Conservation (phyloP, 2,329 filamentous ascomycete genomes). For the Acarospora socialis region DNA sequence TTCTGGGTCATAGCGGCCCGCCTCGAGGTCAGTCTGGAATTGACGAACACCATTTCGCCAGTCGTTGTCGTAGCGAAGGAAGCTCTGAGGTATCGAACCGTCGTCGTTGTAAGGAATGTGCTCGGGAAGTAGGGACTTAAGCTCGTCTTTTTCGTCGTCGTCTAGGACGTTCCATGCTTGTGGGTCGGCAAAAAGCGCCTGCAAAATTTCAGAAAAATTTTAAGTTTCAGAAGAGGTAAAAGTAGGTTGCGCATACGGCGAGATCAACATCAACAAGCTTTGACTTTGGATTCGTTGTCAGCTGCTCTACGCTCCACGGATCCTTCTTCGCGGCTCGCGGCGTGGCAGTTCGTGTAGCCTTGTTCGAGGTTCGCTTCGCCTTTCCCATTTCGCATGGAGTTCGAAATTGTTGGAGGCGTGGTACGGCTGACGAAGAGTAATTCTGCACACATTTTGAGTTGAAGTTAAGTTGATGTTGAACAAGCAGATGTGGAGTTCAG, state of each 20-base stretch:
- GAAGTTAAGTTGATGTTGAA: too few relatives aligned
- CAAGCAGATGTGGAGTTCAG: too few relatives aligned
- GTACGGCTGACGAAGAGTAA: too few relatives aligned
- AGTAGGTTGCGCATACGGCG: too few relatives aligned
- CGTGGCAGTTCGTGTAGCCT: conserved; percentile 18
- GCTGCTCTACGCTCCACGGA: conserved; percentile 25
- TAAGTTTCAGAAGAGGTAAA: background rate
- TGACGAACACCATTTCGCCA: conserved; percentile 39
- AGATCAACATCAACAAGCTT: conserved; percentile 24
- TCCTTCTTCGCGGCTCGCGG: conserved; percentile 23
- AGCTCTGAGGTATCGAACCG: conserved; percentile 23
- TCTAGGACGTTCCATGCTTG: conserved; percentile 29
- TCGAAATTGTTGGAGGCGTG: too few relatives aligned
- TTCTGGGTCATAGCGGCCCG: conserved; percentile 41
- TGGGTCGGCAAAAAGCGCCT: conserved; percentile 28
- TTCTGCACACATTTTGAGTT: too few relatives aligned
- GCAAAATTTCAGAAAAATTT: background rate
- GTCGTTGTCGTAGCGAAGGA: conserved; percentile 31
- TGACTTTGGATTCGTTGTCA: conserved; percentile 27
- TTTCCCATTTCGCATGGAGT: too few relatives aligned
- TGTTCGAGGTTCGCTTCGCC: too few relatives aligned
- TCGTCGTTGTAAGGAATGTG: conserved; percentile 26
- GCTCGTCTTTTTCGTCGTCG: conserved; percentile 27
- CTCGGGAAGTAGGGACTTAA: conserved; percentile 26
- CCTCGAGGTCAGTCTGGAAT: conserved; percentile 41